These are phyloP conservation scores for Fusarium keratoplasticum DNA, from an alignment of 2,329 filamentous ascomycete species.

Conservation along the genomic window DNA sequence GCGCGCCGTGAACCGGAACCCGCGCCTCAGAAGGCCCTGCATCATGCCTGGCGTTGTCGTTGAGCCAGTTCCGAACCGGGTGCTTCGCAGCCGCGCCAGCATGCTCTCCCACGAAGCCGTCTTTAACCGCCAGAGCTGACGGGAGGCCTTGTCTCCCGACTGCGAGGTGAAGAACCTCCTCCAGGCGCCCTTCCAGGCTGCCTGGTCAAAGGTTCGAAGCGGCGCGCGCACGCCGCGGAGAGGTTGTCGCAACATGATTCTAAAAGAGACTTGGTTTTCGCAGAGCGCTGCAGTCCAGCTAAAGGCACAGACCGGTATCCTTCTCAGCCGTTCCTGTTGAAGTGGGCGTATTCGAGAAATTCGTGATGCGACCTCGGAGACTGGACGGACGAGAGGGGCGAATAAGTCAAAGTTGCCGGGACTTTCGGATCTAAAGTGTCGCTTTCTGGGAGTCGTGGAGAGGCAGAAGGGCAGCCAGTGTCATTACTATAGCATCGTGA, in stretches of 20 bases:
- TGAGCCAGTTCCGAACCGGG: conserved; percentile 26
- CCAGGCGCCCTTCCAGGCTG: conserved; percentile 45
- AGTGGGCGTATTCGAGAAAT: conserved; percentile 13
- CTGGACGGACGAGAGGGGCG: conserved; percentile 27
- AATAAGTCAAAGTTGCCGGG: conserved; percentile 34
- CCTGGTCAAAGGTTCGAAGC: conserved; percentile 31
- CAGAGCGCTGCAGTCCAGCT: not conserved
- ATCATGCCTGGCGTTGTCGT: conserved; percentile 35
- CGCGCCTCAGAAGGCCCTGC: conserved; percentile 44
- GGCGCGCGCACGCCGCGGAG: conserved; percentile 39
- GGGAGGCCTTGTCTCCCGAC: conserved; percentile 27
- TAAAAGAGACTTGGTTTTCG: not conserved
- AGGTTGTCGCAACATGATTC: conserved; percentile 44
- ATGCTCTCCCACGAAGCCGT: conserved; percentile 33
- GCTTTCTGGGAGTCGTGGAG: conserved; percentile 17
- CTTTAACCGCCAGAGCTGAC: conserved; percentile 38
- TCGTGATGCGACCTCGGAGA: conserved; percentile 18
- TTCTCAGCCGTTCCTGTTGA: not conserved
- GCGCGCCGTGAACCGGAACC: conserved; percentile 52
- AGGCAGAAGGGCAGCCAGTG: conserved; percentile 5
- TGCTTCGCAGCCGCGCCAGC: conserved; percentile 30
- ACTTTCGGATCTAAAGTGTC: conserved; percentile 35
- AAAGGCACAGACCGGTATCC: not conserved
- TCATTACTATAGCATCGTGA: conserved; percentile 26
- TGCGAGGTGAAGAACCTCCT: conserved; percentile 45